These are phyloP conservation scores for Salvia splendens DNA, from an alignment of 257 asterid species.

Conservation along the genomic window DNA sequence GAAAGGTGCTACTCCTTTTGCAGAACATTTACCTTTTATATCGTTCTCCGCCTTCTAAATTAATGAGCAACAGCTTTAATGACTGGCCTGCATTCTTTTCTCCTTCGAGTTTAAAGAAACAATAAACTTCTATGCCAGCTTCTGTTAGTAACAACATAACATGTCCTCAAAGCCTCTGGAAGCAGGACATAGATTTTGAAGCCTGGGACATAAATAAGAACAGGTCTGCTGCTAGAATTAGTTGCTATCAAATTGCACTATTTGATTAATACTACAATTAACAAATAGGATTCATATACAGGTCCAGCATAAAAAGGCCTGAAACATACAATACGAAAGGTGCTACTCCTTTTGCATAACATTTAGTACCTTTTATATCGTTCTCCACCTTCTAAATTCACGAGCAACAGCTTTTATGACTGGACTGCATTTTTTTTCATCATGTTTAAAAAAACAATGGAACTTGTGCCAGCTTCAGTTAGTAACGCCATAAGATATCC, in stretches of 20 bases:
- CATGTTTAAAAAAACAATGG: background rate
- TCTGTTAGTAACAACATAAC: slow-evolving; percentile 22
- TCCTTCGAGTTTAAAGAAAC: background rate
- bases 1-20: slow-evolving; percentile 44
- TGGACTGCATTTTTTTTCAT: background rate
- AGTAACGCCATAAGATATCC: slow-evolving; percentile 21
- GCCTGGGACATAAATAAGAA: slow-evolving; percentile 42
- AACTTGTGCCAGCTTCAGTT: slow-evolving; percentile 17
- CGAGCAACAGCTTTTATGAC: background rate
- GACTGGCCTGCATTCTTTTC: slow-evolving; percentile 5
- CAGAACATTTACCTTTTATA: slow-evolving; percentile 18
- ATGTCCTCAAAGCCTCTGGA: slow-evolving; percentile 31
- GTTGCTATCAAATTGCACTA: too few species aligned
- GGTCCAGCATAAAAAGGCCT: too few species aligned
- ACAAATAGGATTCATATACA: too few species aligned
- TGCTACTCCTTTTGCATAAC: background rate
- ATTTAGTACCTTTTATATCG: slow-evolving; percentile 11
- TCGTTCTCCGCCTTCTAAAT: slow-evolving; percentile 17
- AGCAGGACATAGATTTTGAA: slow-evolving; percentile 41
- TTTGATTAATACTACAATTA: too few species aligned
- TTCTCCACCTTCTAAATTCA: slow-evolving; percentile 20
- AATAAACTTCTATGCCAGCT: slow-evolving; percentile 12
- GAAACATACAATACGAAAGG: too few species aligned
- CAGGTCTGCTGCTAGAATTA: slow-evolving; percentile 41
- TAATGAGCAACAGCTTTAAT: background rate